Evolutionary conservation across 2,329 filamentous ascomycete genomes (phyloP).

Genomic region (Fusarium nematophilum): DNA sequence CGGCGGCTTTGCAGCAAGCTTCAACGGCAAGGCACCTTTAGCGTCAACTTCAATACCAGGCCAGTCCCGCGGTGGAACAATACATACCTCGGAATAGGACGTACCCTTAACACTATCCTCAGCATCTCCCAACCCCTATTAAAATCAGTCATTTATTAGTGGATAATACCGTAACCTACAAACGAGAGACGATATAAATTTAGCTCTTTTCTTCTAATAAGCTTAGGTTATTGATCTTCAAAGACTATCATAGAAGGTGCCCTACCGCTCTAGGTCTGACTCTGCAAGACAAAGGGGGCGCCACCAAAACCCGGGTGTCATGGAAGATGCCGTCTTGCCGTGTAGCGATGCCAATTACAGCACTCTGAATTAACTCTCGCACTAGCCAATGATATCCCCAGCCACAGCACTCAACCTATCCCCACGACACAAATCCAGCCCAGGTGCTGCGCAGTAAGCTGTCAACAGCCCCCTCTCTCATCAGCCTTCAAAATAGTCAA

Average conservation of each 20-base stretch:
- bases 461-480: constrained; percentile 3
- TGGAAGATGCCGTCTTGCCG: constrained; percentile 6
- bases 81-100: too few relatives aligned
- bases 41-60: background rate
- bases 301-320: background rate
- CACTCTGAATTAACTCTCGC: constrained; percentile 12
- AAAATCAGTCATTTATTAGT: too few relatives aligned
- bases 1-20: background rate
- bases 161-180: too few relatives aligned
- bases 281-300: background rate
- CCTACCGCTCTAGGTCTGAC: constrained; percentile 1
- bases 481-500: constrained; percentile 1
- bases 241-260: too few relatives aligned
- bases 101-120: too few relatives aligned
- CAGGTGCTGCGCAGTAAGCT: background rate
- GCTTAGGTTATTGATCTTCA: too few relatives aligned
- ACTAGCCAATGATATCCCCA: constrained; percentile 19
- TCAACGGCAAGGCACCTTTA: background rate
- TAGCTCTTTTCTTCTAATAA: too few relatives aligned
- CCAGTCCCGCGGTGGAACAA: too few relatives aligned
- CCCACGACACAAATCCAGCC: background rate
- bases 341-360: too few relatives aligned
- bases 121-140: too few relatives aligned
- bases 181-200: too few relatives aligned
- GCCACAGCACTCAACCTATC: background rate